Percentiles rank a stretch among this genome's conserved stretches.
phyloP scores from a whole-genome alignment of 805 yeast genomes.

The Candida tallmaniae region DNA sequence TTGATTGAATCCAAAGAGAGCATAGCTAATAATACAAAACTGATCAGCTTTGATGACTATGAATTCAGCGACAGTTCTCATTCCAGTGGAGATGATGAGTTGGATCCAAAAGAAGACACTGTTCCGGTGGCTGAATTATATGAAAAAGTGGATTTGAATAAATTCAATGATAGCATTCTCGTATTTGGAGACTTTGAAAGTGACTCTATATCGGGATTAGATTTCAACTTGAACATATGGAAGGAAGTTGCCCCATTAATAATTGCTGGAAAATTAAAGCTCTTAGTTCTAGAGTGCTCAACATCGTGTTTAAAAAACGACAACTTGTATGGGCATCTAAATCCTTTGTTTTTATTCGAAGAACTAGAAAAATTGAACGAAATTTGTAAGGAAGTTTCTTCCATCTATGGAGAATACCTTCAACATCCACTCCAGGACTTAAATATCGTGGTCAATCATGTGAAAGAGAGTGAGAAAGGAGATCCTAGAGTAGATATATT shows the following conservation, averaged over 20 bases:
- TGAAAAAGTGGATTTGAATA: too few species aligned
- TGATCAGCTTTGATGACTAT: too few species aligned
- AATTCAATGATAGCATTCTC: slow-evolving; percentile 38
- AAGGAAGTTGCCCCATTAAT: slow-evolving; percentile 44
- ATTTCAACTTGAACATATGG: slow-evolving; percentile 52
- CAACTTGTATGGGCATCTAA: slow-evolving; percentile 73
- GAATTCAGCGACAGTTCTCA: too few species aligned
- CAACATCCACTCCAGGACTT: slow-evolving; percentile 38
- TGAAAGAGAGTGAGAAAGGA: slow-evolving; percentile 32
- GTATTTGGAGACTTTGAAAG: slow-evolving; percentile 85
- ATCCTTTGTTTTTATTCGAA: slow-evolving; percentile 56
- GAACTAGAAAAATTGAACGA: slow-evolving; percentile 42
- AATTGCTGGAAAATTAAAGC: slow-evolving; percentile 33
- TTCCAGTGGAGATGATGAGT: too few species aligned
- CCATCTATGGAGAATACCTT: too few species aligned
- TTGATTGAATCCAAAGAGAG: too few species aligned
- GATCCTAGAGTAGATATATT: slow-evolving; percentile 62
- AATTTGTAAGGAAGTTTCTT: slow-evolving; percentile 11
- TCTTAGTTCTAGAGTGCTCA: slow-evolving; percentile 78
- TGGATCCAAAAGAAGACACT: too few species aligned
- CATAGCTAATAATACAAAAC: neutral
- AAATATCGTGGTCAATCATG: slow-evolving; percentile 44
- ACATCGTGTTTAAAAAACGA: slow-evolving; percentile 34
- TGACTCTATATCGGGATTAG: slow-evolving; percentile 44
- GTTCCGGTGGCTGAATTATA: too few species aligned